Evolutionary conservation across 2,329 filamentous ascomycete species (phyloP), one percentile per base, ranked within the genome.

Genomic region (Colletotrichum musae): DNA sequence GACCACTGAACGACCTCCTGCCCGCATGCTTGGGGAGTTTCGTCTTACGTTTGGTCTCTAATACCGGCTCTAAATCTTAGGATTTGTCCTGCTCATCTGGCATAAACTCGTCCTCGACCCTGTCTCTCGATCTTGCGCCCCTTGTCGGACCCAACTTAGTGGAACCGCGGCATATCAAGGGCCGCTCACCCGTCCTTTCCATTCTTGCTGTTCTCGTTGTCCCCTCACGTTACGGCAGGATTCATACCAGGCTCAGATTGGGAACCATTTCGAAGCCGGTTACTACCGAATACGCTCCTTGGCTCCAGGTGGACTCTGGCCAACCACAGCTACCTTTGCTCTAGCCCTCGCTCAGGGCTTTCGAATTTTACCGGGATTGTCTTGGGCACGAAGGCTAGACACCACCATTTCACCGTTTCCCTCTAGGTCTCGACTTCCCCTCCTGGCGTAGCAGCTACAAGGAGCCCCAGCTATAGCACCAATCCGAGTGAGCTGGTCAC

Each of bases 291-390:
- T 28, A 56, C 54, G 21, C 45, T 32, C 64, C 58, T 70, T 63
- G 58, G 58, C 58, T 59, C 24, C 61, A 26, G 21, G 36, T 52
- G 26, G 12, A 24, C 6, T 58, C 51, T 58, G 48, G 36, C 56
- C 65, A 71, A 70, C 60, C 65, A 64, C 53, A 60, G 26, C 16
- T n/a, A 39, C 43, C 51, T 26, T 53, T 26, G 48, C 43, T n/a
- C 43, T 50, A 57, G 36, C 51, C 54, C 28, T 53, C 36, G 18
- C 47, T 18, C 41, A 58, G 50, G 45, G 45, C 52, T 47, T 53
- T 71, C 51, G 54, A 64, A 58, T 52, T 65, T 48, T 70, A 57
- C 69, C 65, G 59, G 68, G 59, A 47, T 70, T 43, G 24, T 65
- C 39, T 53, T 61, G 65, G 47, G 41, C 39, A 45, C 50, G 45